A percentile compares a stretch with the other conserved stretches of the same genome.
phyloP scores from a whole-genome alignment of 73 alveolate species.

The Blepharisma stoltei region DNA sequence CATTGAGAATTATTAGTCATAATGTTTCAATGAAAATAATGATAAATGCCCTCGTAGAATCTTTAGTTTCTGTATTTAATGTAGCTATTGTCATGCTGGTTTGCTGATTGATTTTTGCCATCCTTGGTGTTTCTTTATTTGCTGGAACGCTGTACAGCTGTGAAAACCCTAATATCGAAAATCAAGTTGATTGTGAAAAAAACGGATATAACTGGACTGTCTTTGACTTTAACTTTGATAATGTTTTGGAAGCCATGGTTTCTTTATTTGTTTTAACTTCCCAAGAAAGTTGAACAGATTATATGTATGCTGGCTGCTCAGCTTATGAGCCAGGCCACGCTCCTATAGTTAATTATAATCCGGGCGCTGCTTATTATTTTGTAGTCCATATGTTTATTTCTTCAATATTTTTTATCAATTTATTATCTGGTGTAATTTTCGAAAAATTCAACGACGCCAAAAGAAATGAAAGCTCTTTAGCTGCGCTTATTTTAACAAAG shows the following conservation, averaged over 20 bases:
- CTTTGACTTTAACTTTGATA: constrained; percentile 76
- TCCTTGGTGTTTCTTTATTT: constrained; percentile 77
- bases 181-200: constrained; percentile 34
- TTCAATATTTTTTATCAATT: constrained; percentile 40
- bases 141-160: constrained; percentile 72
- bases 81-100: constrained; percentile 79
- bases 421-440: constrained; percentile 51
- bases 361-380: constrained; percentile 31
- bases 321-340: constrained; percentile 41
- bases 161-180: constrained; percentile 18
- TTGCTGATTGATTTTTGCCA: constrained; percentile 91
- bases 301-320: constrained; percentile 71
- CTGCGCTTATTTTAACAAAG: constrained; percentile 40
- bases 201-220: constrained; percentile 61
- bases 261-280: constrained; percentile 85
- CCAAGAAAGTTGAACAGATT: constrained; percentile 92
- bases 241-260: constrained; percentile 79
- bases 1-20: constrained; percentile 81
- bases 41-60: constrained; percentile 78
- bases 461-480: constrained; percentile 51
- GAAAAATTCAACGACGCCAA: constrained; percentile 45
- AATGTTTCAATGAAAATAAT: constrained; percentile 84
- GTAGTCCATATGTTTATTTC: constrained; percentile 39
- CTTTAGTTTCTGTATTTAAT: constrained; percentile 75
- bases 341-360: constrained; percentile 28